Evolutionary conservation across 306 rosid genomes (phyloP).

Genomic region (Medicago lupulina): DNA sequence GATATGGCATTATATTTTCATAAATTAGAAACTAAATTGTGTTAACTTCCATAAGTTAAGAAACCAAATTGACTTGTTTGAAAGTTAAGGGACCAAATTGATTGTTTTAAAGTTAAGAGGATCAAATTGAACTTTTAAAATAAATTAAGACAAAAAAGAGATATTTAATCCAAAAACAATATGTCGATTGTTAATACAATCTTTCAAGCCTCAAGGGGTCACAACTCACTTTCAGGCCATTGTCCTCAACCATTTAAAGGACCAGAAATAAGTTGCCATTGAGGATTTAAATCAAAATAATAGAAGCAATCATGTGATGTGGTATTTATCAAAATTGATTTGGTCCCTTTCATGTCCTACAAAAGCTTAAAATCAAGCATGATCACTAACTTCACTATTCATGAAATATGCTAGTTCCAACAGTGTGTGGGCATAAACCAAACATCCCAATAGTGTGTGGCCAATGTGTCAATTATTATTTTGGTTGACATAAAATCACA

Average conservation of each 20-base stretch:
- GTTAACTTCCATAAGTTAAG: too few relatives aligned
- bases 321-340: constrained; percentile 28
- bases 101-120: too few relatives aligned
- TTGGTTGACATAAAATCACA: constrained; percentile 44
- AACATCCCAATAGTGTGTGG: constrained; percentile 44
- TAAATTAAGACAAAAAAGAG: too few relatives aligned
- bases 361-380: constrained; percentile 25
- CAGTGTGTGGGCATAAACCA: constrained; percentile 43
- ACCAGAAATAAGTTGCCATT: constrained; percentile 39
- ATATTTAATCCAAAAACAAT: too few relatives aligned
- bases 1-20: too few relatives aligned
- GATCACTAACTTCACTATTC: constrained; percentile 18
- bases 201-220: constrained; percentile 7
- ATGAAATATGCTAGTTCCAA: constrained; percentile 15
- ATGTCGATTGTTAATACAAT: background rate
- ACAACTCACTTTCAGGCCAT: constrained; percentile 30
- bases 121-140: too few relatives aligned
- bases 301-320: constrained; percentile 31
- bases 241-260: constrained; percentile 37
- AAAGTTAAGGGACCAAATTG: too few relatives aligned
- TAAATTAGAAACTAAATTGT: too few relatives aligned
- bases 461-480: constrained; percentile 43
- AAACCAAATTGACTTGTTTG: too few relatives aligned
- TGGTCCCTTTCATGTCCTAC: constrained; percentile 33
- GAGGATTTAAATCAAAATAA: constrained; percentile 34